Evolutionary conservation across 1,284 basidiomycete species (phyloP).

Genomic region (Fistulinella staudtii): DNA sequence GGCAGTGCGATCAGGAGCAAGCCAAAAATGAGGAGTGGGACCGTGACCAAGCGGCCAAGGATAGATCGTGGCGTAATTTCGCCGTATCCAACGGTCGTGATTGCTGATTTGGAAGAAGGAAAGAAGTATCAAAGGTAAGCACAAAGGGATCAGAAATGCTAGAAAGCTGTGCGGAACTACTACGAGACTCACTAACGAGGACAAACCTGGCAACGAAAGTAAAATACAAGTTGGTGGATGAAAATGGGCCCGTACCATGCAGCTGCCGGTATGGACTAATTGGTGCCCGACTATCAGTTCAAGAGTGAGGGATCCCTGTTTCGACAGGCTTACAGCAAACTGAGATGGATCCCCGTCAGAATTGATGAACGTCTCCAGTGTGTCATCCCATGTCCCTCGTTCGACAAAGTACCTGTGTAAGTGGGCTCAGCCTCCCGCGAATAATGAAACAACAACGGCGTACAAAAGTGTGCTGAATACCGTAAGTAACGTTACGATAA

Average conservation of each 20-base stretch:
- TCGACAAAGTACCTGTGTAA: conserved; percentile 75
- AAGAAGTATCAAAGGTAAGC: background rate
- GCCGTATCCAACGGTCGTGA: conserved; percentile 84
- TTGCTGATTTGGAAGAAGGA: conserved; percentile 42
- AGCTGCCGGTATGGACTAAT: conserved; percentile 73
- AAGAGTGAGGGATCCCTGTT: background rate
- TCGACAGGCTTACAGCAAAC: conserved; percentile 51
- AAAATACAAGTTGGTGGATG: background rate
- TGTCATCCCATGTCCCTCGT: conserved; percentile 81
- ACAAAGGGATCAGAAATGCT: background rate
- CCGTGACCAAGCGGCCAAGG: conserved; percentile 76
- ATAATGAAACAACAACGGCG: conserved; percentile 25
- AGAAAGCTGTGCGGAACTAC: background rate
- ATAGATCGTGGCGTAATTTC: conserved; percentile 83
- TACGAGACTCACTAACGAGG: conserved; percentile 44
- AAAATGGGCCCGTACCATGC: conserved; percentile 52
- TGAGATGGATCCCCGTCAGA: conserved; percentile 77
- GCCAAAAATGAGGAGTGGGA: conserved; percentile 83
- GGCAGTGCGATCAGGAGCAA: conserved; percentile 83
- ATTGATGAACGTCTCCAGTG: conserved; percentile 76
- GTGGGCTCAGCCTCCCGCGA: background rate
- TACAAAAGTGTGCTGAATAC: conserved; percentile 84
- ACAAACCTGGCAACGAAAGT: conserved; percentile 33
- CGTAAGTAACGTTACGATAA: conserved; percentile 82
- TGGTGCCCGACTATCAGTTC: conserved; percentile 1